Percentiles rank a stretch among this genome's conserved stretches.
Conservation (phyloP, 169 alveolate species). For the Plasmodium billcollinsi region DNA sequence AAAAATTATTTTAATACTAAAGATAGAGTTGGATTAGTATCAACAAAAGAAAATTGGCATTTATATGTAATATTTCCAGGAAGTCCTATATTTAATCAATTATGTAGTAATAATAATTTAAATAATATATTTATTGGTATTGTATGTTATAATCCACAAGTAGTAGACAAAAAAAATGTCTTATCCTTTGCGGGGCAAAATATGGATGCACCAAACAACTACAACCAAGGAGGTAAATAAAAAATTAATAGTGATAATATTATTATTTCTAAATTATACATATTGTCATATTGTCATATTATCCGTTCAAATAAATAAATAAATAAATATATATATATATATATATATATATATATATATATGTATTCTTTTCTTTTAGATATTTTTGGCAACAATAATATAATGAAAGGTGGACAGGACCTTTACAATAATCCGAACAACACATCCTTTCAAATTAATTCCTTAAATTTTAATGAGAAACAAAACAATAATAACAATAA, state of each 20-base stretch:
- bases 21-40: conserved; percentile 74
- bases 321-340: too few species aligned
- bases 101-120: conserved; percentile 15
- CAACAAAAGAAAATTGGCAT: conserved; percentile 69
- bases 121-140: conserved; percentile 52
- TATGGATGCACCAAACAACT: neutral
- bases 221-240: conserved; percentile 10
- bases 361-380: too few species aligned
- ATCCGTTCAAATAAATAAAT: too few species aligned
- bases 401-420: neutral
- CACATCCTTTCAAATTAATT: too few species aligned
- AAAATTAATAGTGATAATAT: neutral
- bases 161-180: conserved; percentile 17
- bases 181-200: neutral
- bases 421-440: neutral
- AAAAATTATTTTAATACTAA: conserved; percentile 73
- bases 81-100: conserved; percentile 44
- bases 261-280: neutral
- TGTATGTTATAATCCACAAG: conserved; percentile 62
- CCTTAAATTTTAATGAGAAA: neutral
- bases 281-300: too few species aligned
- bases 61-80: conserved; percentile 71
- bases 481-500: neutral
- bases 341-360: too few species aligned
- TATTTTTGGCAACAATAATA: neutral